phyloP scores from a whole-genome alignment of 805 yeast genomes.

The Hanseniaspora thailandica region DNA sequence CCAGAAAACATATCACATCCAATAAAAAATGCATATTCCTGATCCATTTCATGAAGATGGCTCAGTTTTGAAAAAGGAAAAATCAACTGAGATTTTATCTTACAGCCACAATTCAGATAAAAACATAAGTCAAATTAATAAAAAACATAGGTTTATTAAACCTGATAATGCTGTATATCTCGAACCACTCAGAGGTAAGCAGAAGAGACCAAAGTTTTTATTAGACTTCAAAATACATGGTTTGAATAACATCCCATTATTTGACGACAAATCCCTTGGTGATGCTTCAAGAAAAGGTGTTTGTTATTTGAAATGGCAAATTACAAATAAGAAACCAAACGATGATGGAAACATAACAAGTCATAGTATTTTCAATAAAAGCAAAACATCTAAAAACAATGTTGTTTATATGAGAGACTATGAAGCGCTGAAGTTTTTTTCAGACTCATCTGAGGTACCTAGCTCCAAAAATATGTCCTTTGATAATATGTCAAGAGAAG shows the following conservation, averaged over 20 bases:
- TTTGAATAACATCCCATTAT: conserved; percentile 61
- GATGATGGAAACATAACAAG: conserved; percentile 21
- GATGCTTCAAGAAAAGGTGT: conserved; percentile 46
- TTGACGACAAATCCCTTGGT: background rate
- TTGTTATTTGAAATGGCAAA: conserved; percentile 52
- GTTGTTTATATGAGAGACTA: conserved; percentile 13
- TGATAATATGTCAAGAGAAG: background rate
- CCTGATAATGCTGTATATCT: background rate
- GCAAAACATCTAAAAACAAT: conserved; percentile 25
- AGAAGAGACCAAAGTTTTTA: conserved; percentile 49
- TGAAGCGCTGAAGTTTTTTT: conserved; percentile 10
- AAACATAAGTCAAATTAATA: background rate
- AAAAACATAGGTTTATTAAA: background rate
- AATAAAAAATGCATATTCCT: background rate
- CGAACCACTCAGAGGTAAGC: conserved; percentile 18
- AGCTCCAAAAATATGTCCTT: background rate
- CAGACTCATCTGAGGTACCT: background rate
- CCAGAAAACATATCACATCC: background rate
- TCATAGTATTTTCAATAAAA: conserved; percentile 30
- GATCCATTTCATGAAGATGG: background rate
- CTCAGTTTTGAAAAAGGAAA: background rate
- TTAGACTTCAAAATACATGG: conserved; percentile 51
- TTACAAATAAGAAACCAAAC: conserved; percentile 34
- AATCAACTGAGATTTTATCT: background rate
- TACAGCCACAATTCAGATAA: background rate